Evolutionary conservation across 257 asterid species (phyloP).

Genomic region (Coffea eugenioides): DNA sequence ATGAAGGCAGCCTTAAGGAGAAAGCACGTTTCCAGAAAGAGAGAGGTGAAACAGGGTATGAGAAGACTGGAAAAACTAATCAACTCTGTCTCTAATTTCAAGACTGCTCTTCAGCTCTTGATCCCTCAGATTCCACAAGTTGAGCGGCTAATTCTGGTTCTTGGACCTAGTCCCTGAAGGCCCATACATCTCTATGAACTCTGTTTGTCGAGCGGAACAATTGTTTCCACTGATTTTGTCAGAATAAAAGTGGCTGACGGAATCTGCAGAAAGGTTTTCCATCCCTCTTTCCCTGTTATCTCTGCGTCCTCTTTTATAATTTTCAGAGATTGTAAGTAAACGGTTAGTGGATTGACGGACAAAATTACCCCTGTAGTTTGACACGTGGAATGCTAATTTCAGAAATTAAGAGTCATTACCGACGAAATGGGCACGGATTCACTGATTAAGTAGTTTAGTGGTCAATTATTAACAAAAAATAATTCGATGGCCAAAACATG

Average conservation of each 20-base stretch:
- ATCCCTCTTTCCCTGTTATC: neutral
- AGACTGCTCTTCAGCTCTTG: constrained; percentile 61
- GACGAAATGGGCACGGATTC: too few species aligned
- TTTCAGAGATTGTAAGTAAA: neutral
- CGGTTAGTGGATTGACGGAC: too few species aligned
- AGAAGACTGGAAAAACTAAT: constrained; percentile 73
- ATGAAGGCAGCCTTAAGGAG: constrained; percentile 52
- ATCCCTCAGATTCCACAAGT: constrained; percentile 54
- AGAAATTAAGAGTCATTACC: too few species aligned
- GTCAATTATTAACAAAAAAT: too few species aligned
- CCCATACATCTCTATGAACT: constrained; percentile 78
- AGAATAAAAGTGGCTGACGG: constrained; percentile 60
- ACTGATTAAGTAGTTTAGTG: too few species aligned
- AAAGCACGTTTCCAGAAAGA: constrained; percentile 61
- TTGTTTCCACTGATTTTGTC: constrained; percentile 42
- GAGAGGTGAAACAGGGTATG: constrained; percentile 84
- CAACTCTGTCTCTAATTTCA: constrained; percentile 53
- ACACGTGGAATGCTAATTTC: too few species aligned
- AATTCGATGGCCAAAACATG: too few species aligned
- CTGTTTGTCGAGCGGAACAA: constrained; percentile 45
- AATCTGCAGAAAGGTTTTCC: constrained; percentile 70
- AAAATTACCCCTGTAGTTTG: too few species aligned
- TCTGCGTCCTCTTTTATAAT: neutral
- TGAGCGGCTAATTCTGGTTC: constrained; percentile 56
- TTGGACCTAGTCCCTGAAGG: constrained; percentile 89